Percentiles rank a stretch among this genome's conserved stretches.
Conservation (phyloP, 2,329 filamentous ascomycete genomes). For the Penicillium sp. region DNA sequence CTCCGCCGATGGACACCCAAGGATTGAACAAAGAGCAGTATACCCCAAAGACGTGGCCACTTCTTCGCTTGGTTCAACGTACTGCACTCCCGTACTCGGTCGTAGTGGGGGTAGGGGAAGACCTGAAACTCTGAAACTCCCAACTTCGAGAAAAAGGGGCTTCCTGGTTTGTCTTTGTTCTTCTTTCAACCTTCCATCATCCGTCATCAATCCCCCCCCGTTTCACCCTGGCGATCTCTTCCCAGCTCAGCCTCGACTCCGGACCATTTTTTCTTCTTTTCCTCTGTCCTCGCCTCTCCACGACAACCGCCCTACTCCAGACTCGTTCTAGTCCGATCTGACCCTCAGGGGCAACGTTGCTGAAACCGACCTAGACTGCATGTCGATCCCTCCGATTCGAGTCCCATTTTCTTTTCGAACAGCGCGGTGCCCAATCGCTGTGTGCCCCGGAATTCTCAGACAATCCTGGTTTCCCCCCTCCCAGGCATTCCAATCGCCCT, state of each 20-base stretch:
- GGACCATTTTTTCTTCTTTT: slow-evolving; percentile 7
- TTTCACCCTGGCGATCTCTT: slow-evolving; percentile 29
- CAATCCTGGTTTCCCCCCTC: not conserved
- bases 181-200: not conserved
- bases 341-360: slow-evolving; percentile 17
- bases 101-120: too few species aligned
- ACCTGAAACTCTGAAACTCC: slow-evolving; percentile 20
- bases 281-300: slow-evolving; percentile 14
- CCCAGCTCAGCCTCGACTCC: slow-evolving; percentile 30
- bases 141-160: slow-evolving; percentile 16
- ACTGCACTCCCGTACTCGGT: too few species aligned
- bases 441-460: slow-evolving; percentile 5
- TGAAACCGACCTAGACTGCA: not conserved
- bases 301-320: slow-evolving; percentile 10
- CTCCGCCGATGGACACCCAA: too few species aligned
- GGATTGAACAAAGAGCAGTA: not conserved
- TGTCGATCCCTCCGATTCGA: slow-evolving; percentile 2
- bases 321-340: slow-evolving; percentile 2
- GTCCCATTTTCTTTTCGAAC: not conserved
- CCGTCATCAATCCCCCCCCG: slow-evolving; percentile 21
- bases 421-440: not conserved
- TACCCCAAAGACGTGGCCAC: not conserved
- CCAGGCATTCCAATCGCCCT: not conserved
- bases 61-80: slow-evolving; percentile 15
- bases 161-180: not conserved